These are phyloP conservation scores for Phialophora verrucosa DNA, from an alignment of 2,329 filamentous ascomycete species.

Conservation along the genomic window DNA sequence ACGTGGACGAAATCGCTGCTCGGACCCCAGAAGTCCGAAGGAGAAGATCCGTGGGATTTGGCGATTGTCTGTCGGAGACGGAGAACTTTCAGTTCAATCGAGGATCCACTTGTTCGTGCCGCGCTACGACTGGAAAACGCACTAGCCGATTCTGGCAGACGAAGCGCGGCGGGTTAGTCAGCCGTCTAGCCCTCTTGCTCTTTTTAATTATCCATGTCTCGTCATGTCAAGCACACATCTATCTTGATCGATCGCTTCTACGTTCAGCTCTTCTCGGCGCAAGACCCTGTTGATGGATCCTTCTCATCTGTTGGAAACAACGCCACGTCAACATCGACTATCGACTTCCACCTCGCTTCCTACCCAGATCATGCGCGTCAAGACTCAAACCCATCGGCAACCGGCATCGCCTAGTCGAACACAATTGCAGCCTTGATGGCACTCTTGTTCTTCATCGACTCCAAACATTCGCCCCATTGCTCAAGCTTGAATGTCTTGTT, in stretches of 20 bases:
- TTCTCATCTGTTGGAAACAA: neutral
- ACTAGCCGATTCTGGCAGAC: neutral
- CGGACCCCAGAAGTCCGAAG: no score
- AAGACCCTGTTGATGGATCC: neutral
- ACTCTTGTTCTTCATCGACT: conserved; percentile 73
- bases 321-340: no score
- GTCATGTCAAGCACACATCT: neutral
- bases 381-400: neutral
- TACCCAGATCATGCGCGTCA: neutral
- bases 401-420: conserved; percentile 57
- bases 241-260: neutral
- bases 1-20: no score
- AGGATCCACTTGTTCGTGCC: no score
- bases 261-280: neutral
- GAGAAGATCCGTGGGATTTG: no score
- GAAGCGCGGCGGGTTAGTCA: neutral
- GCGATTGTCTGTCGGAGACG: no score
- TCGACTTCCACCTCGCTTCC: neutral
- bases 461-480: conserved; percentile 71
- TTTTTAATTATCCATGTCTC: neutral
- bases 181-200: neutral
- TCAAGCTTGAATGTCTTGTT: conserved; percentile 77
- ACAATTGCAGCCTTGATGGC: conserved; percentile 77
- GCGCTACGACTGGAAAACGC: neutral
- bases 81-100: no score